These are phyloP conservation scores for Bryum argenteum DNA, from an alignment of 225 moss, liverwort and hornwort species.

Conservation along the genomic window DNA sequence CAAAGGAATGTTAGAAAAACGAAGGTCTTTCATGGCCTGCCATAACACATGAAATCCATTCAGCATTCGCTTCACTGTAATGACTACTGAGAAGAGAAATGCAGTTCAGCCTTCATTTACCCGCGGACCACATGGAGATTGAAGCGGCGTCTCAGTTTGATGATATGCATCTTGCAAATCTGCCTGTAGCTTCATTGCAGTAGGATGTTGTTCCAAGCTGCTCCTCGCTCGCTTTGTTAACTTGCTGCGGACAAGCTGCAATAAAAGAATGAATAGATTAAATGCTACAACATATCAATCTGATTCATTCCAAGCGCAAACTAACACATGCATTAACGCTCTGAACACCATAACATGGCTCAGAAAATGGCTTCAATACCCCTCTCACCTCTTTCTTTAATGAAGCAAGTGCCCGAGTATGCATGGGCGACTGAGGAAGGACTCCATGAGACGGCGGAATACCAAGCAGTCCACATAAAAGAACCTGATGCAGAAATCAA, in stretches of 20 bases:
- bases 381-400: conserved; percentile 69
- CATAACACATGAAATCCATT: conserved; percentile 16
- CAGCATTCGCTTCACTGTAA: not conserved
- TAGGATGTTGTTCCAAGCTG: conserved; percentile 50
- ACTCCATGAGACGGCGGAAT: conserved; percentile 94
- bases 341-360: not conserved
- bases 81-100: not conserved
- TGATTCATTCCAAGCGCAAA: not conserved
- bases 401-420: conserved; percentile 70
- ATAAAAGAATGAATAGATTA: not conserved
- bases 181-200: conserved; percentile 43
- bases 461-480: conserved; percentile 75
- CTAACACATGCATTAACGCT: not conserved
- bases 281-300: too few species aligned
- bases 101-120: conserved; percentile 21
- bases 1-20: conserved; percentile 16
- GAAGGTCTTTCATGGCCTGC: conserved; percentile 43
- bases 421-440: conserved; percentile 85
- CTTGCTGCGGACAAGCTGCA: conserved; percentile 66
- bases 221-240: conserved; percentile 56
- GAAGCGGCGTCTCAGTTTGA: conserved; percentile 55
- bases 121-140: conserved; percentile 44
- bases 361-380: not conserved
- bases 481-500: conserved; percentile 48
- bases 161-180: conserved; percentile 59